These are phyloP conservation scores for Scheffersomyces segobiensis DNA, from an alignment of 1,139 yeast species.

Conservation along the genomic window DNA sequence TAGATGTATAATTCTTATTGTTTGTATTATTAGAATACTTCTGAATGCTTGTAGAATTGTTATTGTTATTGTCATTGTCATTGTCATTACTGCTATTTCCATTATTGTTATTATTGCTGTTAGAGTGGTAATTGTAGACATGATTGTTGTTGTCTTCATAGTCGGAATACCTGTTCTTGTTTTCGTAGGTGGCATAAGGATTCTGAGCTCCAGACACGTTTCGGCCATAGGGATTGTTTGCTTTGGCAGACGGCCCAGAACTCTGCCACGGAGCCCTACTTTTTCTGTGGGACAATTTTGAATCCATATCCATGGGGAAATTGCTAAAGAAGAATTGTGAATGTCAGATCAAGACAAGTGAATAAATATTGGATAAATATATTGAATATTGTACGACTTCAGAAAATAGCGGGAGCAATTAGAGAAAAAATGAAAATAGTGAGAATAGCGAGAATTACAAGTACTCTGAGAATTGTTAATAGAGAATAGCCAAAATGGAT, in stretches of 20 bases:
- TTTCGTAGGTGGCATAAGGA: neutral
- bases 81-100: neutral
- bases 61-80: constrained; percentile 4
- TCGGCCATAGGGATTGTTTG: constrained; percentile 37
- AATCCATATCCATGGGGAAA: constrained; percentile 30
- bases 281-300: constrained; percentile 36
- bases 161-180: neutral
- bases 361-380: no score
- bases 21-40: constrained; percentile 2
- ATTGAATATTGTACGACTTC: no score
- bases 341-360: neutral
- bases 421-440: no score
- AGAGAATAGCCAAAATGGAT: no score
- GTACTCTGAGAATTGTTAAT: no score
- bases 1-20: neutral
- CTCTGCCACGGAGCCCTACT: constrained; percentile 50
- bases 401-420: no score
- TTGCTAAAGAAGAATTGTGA: neutral
- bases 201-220: neutral
- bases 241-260: constrained; percentile 14
- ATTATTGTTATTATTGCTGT: neutral
- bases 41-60: constrained; percentile 1
- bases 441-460: no score
- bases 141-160: neutral
- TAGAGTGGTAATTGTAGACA: neutral